Evolutionary conservation across 1,139 yeast species (phyloP).

Genomic region (Neolecta irregularis): DNA sequence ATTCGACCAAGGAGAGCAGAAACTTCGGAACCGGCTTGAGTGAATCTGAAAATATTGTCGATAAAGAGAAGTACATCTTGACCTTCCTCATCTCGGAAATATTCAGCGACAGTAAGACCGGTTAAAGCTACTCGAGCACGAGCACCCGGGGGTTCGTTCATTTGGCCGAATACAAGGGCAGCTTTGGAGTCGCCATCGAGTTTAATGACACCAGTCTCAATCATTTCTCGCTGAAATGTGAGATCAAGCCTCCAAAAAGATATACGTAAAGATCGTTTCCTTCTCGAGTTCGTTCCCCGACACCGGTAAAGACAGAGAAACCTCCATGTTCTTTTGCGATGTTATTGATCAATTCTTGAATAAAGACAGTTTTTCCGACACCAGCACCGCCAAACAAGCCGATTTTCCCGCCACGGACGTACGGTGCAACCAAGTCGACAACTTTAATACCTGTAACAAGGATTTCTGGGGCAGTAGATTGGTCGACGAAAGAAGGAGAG

Average conservation of each 20-base stretch:
- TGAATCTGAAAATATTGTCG: conserved; percentile 99
- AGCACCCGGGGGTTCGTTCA: conserved; percentile 99
- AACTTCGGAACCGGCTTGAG: conserved; percentile 99
- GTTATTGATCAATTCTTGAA: conserved; percentile 98
- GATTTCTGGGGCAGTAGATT: conserved; percentile 94
- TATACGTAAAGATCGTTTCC: conserved; percentile 99
- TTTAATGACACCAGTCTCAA: conserved; percentile 99
- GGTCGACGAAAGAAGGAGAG: conserved; percentile 90
- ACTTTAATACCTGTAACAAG: conserved; percentile 99
- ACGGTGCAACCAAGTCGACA: conserved; percentile 97
- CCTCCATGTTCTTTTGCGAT: conserved; percentile 99
- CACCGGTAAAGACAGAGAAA: conserved; percentile 99
- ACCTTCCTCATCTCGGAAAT: conserved; percentile 99
- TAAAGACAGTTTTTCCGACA: conserved; percentile 99
- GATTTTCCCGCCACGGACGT: conserved; percentile 99
- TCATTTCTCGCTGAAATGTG: conserved; percentile 98
- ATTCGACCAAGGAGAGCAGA: conserved; percentile 99
- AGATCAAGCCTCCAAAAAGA: no score
- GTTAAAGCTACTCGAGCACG: conserved; percentile 99
- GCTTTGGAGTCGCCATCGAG: conserved; percentile 99
- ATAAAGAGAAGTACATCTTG: conserved; percentile 99
- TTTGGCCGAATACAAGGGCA: conserved; percentile 98
- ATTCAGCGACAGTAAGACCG: conserved; percentile 99
- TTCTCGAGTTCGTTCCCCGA: conserved; percentile 99
- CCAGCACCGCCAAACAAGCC: conserved; percentile 99